Evolutionary conservation across 176 grass and related monocot species (phyloP).

Genomic region (Ananas comosus): DNA sequence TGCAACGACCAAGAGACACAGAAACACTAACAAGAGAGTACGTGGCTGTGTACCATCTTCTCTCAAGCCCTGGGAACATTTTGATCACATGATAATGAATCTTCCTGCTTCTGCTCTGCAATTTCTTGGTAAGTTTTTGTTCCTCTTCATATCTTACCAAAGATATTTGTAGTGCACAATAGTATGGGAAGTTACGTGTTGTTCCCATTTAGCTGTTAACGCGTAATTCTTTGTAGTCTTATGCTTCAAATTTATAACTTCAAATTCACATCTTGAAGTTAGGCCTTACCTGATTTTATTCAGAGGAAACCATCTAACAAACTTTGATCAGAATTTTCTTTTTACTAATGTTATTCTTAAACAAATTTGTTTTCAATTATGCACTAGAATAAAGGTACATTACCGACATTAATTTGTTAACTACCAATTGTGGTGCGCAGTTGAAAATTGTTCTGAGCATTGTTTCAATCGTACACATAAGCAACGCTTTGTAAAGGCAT

Average conservation of each 20-base stretch:
- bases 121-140: conserved; percentile 61
- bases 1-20: conserved; percentile 44
- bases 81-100: conserved; percentile 95
- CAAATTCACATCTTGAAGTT: not conserved
- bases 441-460: too few species aligned
- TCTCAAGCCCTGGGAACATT: conserved; percentile 56
- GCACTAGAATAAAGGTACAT: too few species aligned
- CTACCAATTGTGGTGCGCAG: too few species aligned
- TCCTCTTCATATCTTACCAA: not conserved
- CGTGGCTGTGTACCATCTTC: conserved; percentile 33
- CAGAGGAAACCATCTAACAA: too few species aligned
- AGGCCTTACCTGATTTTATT: not conserved
- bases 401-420: too few species aligned
- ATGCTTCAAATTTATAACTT: not conserved
- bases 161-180: not conserved
- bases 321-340: too few species aligned
- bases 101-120: conserved; percentile 86
- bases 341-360: too few species aligned
- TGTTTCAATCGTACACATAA: too few species aligned
- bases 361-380: too few species aligned
- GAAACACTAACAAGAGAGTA: conserved; percentile 49
- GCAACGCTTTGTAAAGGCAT: too few species aligned
- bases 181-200: not conserved
- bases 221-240: not conserved
- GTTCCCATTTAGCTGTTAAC: not conserved